Conservation (phyloP, 73 alveolate species). For the Paramecium bursaria region DNA sequence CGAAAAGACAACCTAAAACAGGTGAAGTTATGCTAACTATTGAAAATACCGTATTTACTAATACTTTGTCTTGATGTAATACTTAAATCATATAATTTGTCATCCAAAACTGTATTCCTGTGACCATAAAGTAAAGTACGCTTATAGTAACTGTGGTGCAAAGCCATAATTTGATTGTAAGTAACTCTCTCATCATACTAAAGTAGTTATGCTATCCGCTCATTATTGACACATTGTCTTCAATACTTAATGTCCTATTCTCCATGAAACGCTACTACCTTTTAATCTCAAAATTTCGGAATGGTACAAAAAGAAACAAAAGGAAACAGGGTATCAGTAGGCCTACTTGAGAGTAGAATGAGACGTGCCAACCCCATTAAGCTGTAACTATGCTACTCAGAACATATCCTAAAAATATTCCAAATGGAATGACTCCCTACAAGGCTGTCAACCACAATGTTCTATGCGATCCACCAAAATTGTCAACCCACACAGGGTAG, state of each 20-base stretch:
- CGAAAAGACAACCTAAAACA: constrained; percentile 88
- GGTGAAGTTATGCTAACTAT: constrained; percentile 90
- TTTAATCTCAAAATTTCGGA: constrained; percentile 55
- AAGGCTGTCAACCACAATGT: constrained; percentile 64
- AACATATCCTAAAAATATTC: constrained; percentile 65
- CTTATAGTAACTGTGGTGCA: constrained; percentile 79
- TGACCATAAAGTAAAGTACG: constrained; percentile 84
- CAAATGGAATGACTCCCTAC: constrained; percentile 64
- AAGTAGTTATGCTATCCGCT: background rate
- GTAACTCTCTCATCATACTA: constrained; percentile 15
- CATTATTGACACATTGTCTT: background rate
- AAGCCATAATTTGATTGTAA: constrained; percentile 51
- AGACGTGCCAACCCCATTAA: constrained; percentile 34
- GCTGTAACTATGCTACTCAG: constrained; percentile 46
- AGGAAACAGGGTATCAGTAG: constrained; percentile 16
- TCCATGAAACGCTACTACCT: background rate
- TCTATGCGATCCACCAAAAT: constrained; percentile 52
- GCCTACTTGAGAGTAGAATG: constrained; percentile 1
- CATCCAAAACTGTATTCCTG: constrained; percentile 97
- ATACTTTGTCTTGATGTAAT: constrained; percentile 74
- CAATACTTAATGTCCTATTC: background rate
- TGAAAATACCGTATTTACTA: constrained; percentile 78
- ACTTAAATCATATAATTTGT: constrained; percentile 88
- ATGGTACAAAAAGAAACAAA: background rate
- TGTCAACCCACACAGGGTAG: constrained; percentile 86